Conservation (phyloP, 2,329 filamentous ascomycete species). For the Trichocomaceae sp. region DNA sequence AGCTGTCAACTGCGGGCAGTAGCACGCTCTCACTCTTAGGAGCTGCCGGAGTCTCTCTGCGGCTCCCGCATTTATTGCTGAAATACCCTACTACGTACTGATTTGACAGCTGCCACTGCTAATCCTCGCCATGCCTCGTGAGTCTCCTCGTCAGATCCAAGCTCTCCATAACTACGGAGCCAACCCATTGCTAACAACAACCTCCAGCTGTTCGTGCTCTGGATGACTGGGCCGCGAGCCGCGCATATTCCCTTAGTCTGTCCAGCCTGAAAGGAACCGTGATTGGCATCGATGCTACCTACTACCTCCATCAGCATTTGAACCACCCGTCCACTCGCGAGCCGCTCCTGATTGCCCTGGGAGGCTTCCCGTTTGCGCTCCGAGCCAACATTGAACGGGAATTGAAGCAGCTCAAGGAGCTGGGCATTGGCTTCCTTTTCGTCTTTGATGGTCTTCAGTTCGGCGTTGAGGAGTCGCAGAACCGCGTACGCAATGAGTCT, state of each 20-base stretch:
- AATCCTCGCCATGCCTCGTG: constrained; percentile 11
- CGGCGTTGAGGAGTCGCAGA: constrained; percentile 63
- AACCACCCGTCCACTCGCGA: constrained; percentile 66
- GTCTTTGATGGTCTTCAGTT: constrained; percentile 85
- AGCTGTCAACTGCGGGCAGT: neutral
- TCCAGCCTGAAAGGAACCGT: constrained; percentile 66
- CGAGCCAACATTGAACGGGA: constrained; percentile 68
- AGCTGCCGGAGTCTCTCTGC: constrained; percentile 6
- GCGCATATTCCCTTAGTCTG: constrained; percentile 55
- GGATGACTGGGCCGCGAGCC: constrained; percentile 51
- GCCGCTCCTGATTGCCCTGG: constrained; percentile 81
- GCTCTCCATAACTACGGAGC: no score
- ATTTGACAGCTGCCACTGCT: neutral
- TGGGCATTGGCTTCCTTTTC: constrained; percentile 73
- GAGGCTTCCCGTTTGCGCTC: constrained; percentile 76
- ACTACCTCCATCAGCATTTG: constrained; percentile 77
- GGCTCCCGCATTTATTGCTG: constrained; percentile 8
- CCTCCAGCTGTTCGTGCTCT: constrained; percentile 42
- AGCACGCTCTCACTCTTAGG: neutral
- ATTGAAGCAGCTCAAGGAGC: constrained; percentile 62
- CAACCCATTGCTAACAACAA: neutral
- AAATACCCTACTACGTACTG: constrained; percentile 6
- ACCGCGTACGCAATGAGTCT: constrained; percentile 54
- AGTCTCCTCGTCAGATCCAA: neutral
- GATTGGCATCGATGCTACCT: constrained; percentile 80